phyloP scores from a whole-genome alignment of 2,329 filamentous ascomycete genomes.

The Monosporascus cannonballus region DNA sequence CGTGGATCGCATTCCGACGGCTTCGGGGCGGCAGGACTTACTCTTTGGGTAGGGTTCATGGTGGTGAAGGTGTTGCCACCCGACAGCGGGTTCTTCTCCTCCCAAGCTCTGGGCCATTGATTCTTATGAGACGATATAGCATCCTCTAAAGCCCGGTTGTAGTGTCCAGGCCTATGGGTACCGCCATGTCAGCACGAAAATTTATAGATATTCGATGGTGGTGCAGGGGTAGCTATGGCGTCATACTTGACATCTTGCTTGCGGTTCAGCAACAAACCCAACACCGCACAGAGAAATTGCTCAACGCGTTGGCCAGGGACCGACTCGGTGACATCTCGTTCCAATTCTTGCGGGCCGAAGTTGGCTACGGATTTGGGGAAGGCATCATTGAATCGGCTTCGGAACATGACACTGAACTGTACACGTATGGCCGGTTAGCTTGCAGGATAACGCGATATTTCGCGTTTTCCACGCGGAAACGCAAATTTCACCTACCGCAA shows the following conservation, averaged over 20 bases:
- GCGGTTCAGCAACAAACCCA: slow-evolving; percentile 85
- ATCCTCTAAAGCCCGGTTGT: slow-evolving; percentile 89
- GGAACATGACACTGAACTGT: slow-evolving; percentile 97
- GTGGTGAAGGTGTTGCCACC: slow-evolving; percentile 75
- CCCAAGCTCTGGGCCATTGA: slow-evolving; percentile 87
- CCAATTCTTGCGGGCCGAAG: slow-evolving; percentile 92
- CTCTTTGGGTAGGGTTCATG: slow-evolving; percentile 76
- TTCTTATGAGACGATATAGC: slow-evolving; percentile 76
- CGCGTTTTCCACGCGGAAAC: slow-evolving; percentile 44
- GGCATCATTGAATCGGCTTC: slow-evolving; percentile 82
- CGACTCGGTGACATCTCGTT: slow-evolving; percentile 73
- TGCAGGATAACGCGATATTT: slow-evolving; percentile 40
- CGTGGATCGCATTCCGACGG: not conserved
- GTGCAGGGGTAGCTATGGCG: slow-evolving; percentile 12
- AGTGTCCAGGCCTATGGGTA: slow-evolving; percentile 71
- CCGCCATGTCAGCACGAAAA: slow-evolving; percentile 12
- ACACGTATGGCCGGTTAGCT: slow-evolving; percentile 26
- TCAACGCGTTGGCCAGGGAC: slow-evolving; percentile 81
- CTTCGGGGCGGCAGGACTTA: slow-evolving; percentile 36
- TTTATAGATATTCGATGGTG: not conserved
- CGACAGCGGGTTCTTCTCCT: slow-evolving; percentile 73
- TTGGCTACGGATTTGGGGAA: slow-evolving; percentile 84
- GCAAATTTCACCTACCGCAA: slow-evolving; percentile 66
- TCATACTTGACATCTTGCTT: slow-evolving; percentile 98
- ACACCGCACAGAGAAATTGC: slow-evolving; percentile 79